phyloP scores from a whole-genome alignment of 805 yeast species.

The Pichia kluyveri region DNA sequence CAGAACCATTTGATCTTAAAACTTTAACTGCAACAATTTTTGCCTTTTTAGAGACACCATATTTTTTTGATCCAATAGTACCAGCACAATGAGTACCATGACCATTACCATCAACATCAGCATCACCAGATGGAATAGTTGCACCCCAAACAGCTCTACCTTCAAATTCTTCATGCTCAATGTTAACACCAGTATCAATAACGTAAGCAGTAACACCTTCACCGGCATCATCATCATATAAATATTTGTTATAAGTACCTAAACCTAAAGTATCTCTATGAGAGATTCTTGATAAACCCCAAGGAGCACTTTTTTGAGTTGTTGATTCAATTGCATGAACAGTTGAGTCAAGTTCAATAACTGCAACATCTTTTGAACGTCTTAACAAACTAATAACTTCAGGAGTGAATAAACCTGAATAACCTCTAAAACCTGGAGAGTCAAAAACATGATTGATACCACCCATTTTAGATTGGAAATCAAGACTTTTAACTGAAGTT shows the following conservation, averaged over 20 bases:
- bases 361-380: constrained; percentile 44
- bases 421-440: constrained; percentile 62
- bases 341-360: constrained; percentile 64
- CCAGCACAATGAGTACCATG: constrained; percentile 99
- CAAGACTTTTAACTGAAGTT: constrained; percentile 17
- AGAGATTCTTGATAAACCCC: constrained; percentile 90
- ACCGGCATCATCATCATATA: constrained; percentile 67
- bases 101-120: constrained; percentile 76
- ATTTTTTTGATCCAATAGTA: constrained; percentile 70
- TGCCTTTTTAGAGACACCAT: constrained; percentile 81
- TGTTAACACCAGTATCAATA: constrained; percentile 82
- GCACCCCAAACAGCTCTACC: constrained; percentile 86
- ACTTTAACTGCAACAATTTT: constrained; percentile 78
- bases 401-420: constrained; percentile 76
- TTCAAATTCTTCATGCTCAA: constrained; percentile 65
- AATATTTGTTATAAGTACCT: constrained; percentile 63
- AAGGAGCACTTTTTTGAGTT: constrained; percentile 78
- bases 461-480: constrained; percentile 25
- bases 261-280: constrained; percentile 66
- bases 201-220: constrained; percentile 80
- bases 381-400: constrained; percentile 63
- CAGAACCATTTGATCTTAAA: constrained; percentile 72
- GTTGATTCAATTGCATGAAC: constrained; percentile 58
- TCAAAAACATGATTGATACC: constrained; percentile 56
- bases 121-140: constrained; percentile 65